Conservation (phyloP, 1,284 basidiomycete genomes). For the Ceratobasidium sp. region DNA sequence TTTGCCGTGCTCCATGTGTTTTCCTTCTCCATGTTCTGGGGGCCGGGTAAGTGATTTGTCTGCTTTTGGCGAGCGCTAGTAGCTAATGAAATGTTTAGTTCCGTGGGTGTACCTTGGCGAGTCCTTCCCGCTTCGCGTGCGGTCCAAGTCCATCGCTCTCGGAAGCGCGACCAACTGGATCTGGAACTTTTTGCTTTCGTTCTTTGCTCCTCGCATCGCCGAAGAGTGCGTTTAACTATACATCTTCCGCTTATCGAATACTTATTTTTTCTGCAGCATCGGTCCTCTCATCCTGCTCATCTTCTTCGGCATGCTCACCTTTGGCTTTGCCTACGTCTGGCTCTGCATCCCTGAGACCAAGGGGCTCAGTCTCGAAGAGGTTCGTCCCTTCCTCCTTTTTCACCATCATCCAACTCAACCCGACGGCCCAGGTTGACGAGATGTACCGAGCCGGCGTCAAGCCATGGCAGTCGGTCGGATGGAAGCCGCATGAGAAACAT, state of each 20-base stretch:
- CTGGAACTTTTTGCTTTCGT: constrained; percentile 79
- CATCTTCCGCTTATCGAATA: constrained; percentile 29
- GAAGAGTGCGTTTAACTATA: constrained; percentile 52
- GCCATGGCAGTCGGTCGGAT: constrained; percentile 71
- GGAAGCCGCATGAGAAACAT: constrained; percentile 61
- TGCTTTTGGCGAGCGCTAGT: constrained; percentile 5
- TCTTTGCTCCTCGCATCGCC: constrained; percentile 76
- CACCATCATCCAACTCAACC: constrained; percentile 6
- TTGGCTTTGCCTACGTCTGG: constrained; percentile 74
- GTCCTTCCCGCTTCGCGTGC: constrained; percentile 76
- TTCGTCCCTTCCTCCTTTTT: constrained; percentile 50
- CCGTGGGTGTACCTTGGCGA: constrained; percentile 74
- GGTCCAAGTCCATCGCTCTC: constrained; percentile 78
- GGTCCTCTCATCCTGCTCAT: constrained; percentile 79
- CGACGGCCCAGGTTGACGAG: constrained; percentile 69
- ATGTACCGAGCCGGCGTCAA: constrained; percentile 72
- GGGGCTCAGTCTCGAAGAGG: constrained; percentile 79
- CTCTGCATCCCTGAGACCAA: constrained; percentile 81
- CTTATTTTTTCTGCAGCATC: constrained; percentile 57
- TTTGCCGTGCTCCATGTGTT: constrained; percentile 83
- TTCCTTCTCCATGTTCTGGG: constrained; percentile 78
- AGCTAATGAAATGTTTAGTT: constrained; percentile 50
- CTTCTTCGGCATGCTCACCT: constrained; percentile 79
- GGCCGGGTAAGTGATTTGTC: constrained; percentile 58
- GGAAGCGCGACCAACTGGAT: constrained; percentile 73